Evolutionary conservation across 805 yeast genomes (phyloP), one percentile per base, ranked within the genome.

Genomic region (Myxozyma mucilagina): DNA sequence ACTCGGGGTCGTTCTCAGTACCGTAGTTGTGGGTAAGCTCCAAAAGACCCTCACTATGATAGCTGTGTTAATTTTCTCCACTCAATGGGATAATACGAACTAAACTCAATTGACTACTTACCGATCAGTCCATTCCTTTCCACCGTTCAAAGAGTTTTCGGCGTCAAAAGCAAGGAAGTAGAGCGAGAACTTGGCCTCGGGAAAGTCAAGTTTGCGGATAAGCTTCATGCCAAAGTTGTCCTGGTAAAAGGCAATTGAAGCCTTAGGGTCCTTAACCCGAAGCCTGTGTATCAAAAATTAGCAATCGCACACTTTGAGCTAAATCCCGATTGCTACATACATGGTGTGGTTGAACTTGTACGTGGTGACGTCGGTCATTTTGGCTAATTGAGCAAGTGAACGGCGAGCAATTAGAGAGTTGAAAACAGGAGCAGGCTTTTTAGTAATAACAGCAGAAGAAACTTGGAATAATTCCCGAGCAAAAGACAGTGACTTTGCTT

Each of bases 1-100:
- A 90, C 8, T 76, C 73, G 1, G 78, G 75, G 66, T 84, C 86
- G 60, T 73, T 74, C 74, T 87, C 89, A 50, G 86, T 79, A 10
- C 93, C 94, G 76, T 88, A 85, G 70, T 86, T 82, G 76, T 90
- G 96, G 65, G 91, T 84, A 70, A 93, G 80, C 74, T 91, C 97
- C 60, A 93, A 79, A 18, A 93, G 82, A 57, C 98, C 98, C 64
- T 78, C 76, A 2, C 80, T 70, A 36, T 31, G 14, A 14, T 31
- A n/a, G 13, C 44, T 20, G n/a, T 32, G 48, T 52, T 39, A 41
- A 14, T 41, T 13, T 31, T 14, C 45, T 63, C 60, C 55, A 16
- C 35, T 7, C n/a, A n/a, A n/a, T n/a, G n/a, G n/a, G n/a, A n/a
- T n/a, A n/a, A 18, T 13, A 14, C n/a, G 18, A 10, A 16, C 8